These are phyloP conservation scores for Cercospora sp. DNA, from an alignment of 2,329 filamentous ascomycete species.

Conservation along the genomic window DNA sequence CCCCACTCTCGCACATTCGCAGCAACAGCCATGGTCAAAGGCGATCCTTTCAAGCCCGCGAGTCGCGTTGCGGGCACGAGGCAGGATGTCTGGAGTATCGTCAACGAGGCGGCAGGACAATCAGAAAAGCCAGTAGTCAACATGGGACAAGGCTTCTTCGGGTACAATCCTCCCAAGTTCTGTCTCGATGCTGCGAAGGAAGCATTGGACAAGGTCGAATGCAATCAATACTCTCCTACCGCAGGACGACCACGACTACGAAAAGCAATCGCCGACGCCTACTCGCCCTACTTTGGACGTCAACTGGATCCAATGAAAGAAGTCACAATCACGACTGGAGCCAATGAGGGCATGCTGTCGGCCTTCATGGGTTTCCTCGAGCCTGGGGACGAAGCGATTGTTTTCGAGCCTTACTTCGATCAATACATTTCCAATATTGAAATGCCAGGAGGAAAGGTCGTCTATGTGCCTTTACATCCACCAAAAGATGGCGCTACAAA, in stretches of 20 bases:
- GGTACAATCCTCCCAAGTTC: constrained; percentile 91
- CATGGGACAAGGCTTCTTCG: constrained; percentile 76
- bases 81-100: constrained; percentile 65
- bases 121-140: constrained; percentile 67
- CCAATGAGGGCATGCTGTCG: constrained; percentile 91
- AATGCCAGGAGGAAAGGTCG: constrained; percentile 93
- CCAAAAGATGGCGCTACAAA: constrained; percentile 74
- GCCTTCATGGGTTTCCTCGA: constrained; percentile 99
- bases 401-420: constrained; percentile 98
- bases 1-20: constrained; percentile 24
- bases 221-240: constrained; percentile 97
- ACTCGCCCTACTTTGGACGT: constrained; percentile 84
- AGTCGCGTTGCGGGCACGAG: constrained; percentile 54
- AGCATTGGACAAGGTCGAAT: constrained; percentile 86
- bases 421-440: constrained; percentile 99
- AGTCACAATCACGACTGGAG: constrained; percentile 89
- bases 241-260: constrained; percentile 87
- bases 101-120: constrained; percentile 66
- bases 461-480: constrained; percentile 93
- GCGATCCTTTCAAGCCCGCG: constrained; percentile 53
- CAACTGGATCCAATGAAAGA: constrained; percentile 84
- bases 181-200: constrained; percentile 88
- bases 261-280: constrained; percentile 90
- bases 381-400: constrained; percentile 89
- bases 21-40: constrained; percentile 30